These are phyloP conservation scores for Boechera retrofracta DNA, from an alignment of 345 rosid species.

Conservation along the genomic window DNA sequence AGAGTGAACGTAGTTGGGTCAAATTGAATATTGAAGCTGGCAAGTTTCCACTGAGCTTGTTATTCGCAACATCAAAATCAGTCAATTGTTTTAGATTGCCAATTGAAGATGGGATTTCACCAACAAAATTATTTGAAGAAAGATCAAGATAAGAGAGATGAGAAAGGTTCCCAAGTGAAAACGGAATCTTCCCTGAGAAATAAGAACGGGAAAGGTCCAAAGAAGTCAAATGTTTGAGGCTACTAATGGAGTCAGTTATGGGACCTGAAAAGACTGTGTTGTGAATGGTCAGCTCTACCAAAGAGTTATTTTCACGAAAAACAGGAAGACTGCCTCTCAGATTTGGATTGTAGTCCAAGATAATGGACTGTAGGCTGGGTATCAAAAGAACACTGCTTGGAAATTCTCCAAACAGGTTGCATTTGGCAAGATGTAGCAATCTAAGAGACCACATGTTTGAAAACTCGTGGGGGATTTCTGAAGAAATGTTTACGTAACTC, in stretches of 20 bases:
- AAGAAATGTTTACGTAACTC: neutral
- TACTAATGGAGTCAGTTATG: too few species aligned
- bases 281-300: neutral
- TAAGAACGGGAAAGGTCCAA: too few species aligned
- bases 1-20: neutral
- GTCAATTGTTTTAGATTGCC: neutral
- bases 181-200: too few species aligned
- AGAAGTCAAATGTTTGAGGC: too few species aligned
- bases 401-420: neutral
- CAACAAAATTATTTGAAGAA: too few species aligned
- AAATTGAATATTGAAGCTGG: neutral
- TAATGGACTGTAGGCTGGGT: neutral
- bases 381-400: neutral
- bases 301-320: neutral
- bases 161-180: too few species aligned
- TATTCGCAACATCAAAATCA: accelerated
- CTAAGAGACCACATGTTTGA: neutral
- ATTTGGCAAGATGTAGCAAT: neutral
- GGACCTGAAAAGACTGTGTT: neutral
- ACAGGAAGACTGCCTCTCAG: neutral
- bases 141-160: too few species aligned
- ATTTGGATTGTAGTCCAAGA: neutral
- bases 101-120: neutral
- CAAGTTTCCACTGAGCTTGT: conserved; percentile 33
- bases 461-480: neutral